These are phyloP conservation scores for Pythium guiyangense DNA, from an alignment of 352 stramenopile species.

Conservation along the genomic window DNA sequence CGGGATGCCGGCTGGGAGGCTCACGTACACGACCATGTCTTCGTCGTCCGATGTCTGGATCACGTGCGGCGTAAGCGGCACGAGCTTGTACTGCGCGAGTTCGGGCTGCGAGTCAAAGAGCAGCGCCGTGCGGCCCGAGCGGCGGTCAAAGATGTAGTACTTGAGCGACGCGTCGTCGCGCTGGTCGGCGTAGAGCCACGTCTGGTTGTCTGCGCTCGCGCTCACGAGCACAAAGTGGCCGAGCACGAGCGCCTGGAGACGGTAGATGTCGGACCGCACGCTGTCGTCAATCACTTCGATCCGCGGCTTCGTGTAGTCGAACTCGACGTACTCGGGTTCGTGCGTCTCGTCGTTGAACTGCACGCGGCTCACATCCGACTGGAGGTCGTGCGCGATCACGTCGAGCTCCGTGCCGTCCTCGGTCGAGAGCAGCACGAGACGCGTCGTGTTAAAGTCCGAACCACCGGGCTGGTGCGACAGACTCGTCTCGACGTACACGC, in stretches of 20 bases:
- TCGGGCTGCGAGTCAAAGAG: conserved; percentile 34
- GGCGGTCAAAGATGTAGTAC: conserved; percentile 42
- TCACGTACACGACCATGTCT: conserved; percentile 43
- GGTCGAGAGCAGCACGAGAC: conserved; percentile 34
- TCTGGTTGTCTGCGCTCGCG: conserved; percentile 38
- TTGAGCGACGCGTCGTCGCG: conserved; percentile 53
- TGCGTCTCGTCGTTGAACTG: conserved; percentile 23
- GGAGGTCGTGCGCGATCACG: conserved; percentile 23
- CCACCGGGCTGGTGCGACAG: conserved; percentile 18
- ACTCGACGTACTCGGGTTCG: conserved; percentile 20
- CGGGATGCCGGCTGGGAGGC: conserved; percentile 23
- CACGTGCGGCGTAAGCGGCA: conserved; percentile 26
- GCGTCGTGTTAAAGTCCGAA: conserved; percentile 25
- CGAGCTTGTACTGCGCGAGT: conserved; percentile 30
- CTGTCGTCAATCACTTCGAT: conserved; percentile 26
- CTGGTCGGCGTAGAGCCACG: conserved; percentile 53
- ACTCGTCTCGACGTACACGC: conserved; percentile 35
- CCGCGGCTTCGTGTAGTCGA: conserved; percentile 33
- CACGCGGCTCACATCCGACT: conserved; percentile 23
- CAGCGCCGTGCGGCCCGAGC: conserved; percentile 20
- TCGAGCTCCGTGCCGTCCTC: conserved; percentile 23
- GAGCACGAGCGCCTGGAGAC: conserved; percentile 9
- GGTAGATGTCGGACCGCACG: conserved; percentile 27
- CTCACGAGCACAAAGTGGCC: conserved; percentile 29
- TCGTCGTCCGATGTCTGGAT: conserved; percentile 40